Base-by-base conservation (phyloP, 768 basidiomycete species). In the Coprinellus aureogranulatus region DNA sequence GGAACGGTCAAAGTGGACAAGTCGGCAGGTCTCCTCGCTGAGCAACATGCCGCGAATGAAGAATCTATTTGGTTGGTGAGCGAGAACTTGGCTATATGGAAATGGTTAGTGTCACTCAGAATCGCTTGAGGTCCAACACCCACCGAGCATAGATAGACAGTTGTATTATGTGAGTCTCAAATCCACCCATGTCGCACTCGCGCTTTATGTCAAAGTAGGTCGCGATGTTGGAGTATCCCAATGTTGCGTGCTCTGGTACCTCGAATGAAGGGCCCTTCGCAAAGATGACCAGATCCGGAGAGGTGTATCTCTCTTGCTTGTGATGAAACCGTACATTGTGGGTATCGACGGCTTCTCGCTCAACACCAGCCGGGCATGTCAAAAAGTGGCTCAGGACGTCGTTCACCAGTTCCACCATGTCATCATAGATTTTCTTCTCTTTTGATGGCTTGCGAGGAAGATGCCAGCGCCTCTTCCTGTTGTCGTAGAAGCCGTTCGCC, bases 1-100 rank as follows among this genome's bases (percentile, higher is more conserved):
- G 26, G 30, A 23, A 9, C 55, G 30, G 48, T 57, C 55, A 34
- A 26, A 50, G 12, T 57, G 55, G 34, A 57, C 26, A 18, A 50
- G 27, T 2, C 48, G 46, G 23, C 48, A 26, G 2, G n/a, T 30
- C n/a, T 25, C 40, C 22, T 44, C 41, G 31, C 30, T 50, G 23
- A 57, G 10, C 27, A 50, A 16, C 10, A 57, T 22, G 26, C 20
- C 20, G 25, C 55, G 9, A 40, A 37, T 25, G 26, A 57, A 50
- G 8, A 14, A 16, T 8, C 55, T 20, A 22, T 49, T 50, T 8
- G 55, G 48, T 30, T 57, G 55, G n/a, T 42, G 34, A 22, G n/a
- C 34, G 47, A 50, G 22, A 12, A 57, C 23, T 26, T 57, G 55
- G 14, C 55, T 57, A 16, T 14, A 14, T 6, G 14, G 34, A 14